phyloP scores from a whole-genome alignment of 31 red algal species.

The Odonthalia washingtoniensis region DNA sequence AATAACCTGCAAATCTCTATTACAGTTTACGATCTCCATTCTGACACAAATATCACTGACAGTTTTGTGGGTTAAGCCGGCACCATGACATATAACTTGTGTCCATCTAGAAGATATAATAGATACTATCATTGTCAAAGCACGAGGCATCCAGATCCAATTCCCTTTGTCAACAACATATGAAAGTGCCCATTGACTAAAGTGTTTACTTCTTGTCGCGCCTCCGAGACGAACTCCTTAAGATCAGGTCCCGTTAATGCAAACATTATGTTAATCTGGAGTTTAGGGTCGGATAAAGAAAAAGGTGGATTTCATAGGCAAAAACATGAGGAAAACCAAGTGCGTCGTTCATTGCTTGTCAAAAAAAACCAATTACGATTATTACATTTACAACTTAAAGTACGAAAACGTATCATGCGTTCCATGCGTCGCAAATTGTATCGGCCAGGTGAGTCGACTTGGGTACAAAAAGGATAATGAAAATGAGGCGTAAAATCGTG shows the following conservation, averaged over 20 bases:
- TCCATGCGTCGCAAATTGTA: slow-evolving; percentile 41
- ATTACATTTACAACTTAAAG: slow-evolving; percentile 53
- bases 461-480: background rate
- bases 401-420: slow-evolving; percentile 54
- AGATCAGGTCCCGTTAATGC: background rate
- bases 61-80: slow-evolving; percentile 13
- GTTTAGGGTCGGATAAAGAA: too few species aligned
- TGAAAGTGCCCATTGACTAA: slow-evolving; percentile 29
- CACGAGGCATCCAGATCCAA: background rate
- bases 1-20: slow-evolving; percentile 5
- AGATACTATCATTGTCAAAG: background rate
- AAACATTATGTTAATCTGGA: too few species aligned
- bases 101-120: slow-evolving; percentile 18
- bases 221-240: too few species aligned
- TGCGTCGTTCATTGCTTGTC: slow-evolving; percentile 48
- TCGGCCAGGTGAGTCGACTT: slow-evolving; percentile 41
- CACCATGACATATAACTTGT: slow-evolving; percentile 16
- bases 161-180: background rate
- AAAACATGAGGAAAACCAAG: too few species aligned
- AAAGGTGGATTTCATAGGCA: too few species aligned
- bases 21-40: slow-evolving; percentile 31
- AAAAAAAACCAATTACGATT: slow-evolving; percentile 69
- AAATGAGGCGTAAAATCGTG: slow-evolving; percentile 15
- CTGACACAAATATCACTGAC: slow-evolving; percentile 12
- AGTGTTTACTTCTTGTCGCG: slow-evolving; percentile 18